Evolutionary conservation across 192 early-diverging fungal species (phyloP).

Genomic region (Gigaspora rosea): DNA sequence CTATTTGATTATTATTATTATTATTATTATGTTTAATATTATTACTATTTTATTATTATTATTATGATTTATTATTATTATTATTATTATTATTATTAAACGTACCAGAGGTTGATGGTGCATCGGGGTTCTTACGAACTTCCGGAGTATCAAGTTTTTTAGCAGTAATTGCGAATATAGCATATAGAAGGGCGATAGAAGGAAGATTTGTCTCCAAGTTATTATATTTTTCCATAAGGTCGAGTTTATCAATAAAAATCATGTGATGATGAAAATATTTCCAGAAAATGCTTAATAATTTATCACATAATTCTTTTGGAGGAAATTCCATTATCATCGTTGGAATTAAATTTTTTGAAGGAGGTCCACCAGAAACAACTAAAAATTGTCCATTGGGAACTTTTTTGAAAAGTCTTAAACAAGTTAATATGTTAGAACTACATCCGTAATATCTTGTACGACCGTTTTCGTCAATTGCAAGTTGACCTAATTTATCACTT

Average conservation of each 20-base stretch:
- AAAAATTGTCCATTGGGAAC: conserved; percentile 29
- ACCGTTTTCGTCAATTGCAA: conserved; percentile 71
- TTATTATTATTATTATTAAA: no score
- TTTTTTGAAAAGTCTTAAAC: conserved; percentile 59
- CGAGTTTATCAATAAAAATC: conserved; percentile 64
- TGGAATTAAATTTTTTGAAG: conserved; percentile 45
- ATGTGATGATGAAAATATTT: conserved; percentile 64
- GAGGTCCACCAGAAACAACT: conserved; percentile 31
- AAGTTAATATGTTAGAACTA: conserved; percentile 69
- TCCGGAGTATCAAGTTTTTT: conserved; percentile 36
- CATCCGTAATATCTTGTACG: conserved; percentile 74
- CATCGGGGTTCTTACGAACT: conserved; percentile 45
- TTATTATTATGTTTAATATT: no score
- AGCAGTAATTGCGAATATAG: conserved; percentile 63
- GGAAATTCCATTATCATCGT: conserved; percentile 60
- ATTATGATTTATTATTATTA: no score
- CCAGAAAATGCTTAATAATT: conserved; percentile 65
- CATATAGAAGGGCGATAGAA: conserved; percentile 51
- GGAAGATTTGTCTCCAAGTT: conserved; percentile 41
- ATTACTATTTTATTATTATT: no score
- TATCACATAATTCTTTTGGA: conserved; percentile 58
- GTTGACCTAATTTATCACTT: conserved; percentile 52
- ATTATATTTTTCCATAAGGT: conserved; percentile 57
- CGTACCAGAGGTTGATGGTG: conserved; percentile 37
- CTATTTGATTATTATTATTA: no score